phyloP scores from a whole-genome alignment of 1,284 basidiomycete genomes.

The Ustilago trichophora region DNA sequence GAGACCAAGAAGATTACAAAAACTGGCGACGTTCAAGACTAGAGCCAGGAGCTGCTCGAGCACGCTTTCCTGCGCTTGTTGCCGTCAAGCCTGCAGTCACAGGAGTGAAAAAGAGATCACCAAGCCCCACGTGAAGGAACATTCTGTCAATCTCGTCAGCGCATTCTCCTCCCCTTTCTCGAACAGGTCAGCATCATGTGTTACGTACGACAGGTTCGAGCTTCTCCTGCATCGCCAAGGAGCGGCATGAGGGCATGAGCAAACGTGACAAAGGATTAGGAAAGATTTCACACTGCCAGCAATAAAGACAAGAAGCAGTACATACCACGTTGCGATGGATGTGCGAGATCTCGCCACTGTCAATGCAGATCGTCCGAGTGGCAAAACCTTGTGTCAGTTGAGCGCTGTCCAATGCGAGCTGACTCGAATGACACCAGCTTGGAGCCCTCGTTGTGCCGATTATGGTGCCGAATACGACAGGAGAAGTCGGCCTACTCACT shows the following conservation, averaged over 20 bases:
- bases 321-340: constrained; percentile 28
- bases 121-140: constrained; percentile 2
- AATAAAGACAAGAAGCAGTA: background rate
- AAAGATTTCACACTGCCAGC: too few relatives aligned
- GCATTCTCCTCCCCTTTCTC: too few relatives aligned
- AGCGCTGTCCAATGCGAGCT: background rate
- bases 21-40: background rate
- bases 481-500: constrained; percentile 12
- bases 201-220: constrained; percentile 11
- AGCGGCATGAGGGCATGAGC: background rate
- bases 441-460: too few relatives aligned
- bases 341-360: constrained; percentile 4
- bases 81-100: constrained; percentile 12
- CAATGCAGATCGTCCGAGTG: background rate
- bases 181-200: too few relatives aligned
- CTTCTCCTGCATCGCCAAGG: constrained; percentile 8
- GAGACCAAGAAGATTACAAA: background rate
- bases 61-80: constrained; percentile 2
- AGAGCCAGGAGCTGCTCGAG: background rate
- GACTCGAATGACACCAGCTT: too few relatives aligned
- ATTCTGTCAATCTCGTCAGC: constrained; percentile 3
- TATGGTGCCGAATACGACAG: too few relatives aligned
- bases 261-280: background rate
- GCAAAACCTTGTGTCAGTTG: background rate
- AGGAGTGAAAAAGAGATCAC: background rate